Percentiles rank a stretch among this genome's conserved stretches.
phyloP scores from a whole-genome alignment of 208 protist species.

The Crithidia thermophila region DNA sequence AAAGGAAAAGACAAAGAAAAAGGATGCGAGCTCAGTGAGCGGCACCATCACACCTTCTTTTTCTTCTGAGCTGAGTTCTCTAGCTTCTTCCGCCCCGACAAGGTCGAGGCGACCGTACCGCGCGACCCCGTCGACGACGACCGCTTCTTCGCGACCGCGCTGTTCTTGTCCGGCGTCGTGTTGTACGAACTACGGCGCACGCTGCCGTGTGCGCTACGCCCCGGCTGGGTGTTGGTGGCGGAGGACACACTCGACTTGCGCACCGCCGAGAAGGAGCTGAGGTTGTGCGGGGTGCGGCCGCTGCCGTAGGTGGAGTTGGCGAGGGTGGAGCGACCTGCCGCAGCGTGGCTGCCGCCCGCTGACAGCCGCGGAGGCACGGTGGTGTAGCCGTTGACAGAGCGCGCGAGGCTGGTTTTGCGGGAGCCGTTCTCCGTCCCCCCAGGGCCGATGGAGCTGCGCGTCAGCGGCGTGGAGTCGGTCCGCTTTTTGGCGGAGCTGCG shows the following conservation, averaged over 20 bases:
- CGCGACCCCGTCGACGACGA: conserved; percentile 3
- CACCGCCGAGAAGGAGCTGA: conserved; percentile 14
- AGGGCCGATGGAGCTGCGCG: background rate
- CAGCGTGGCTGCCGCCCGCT: background rate
- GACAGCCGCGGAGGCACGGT: conserved; percentile 18
- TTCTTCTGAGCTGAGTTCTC: background rate
- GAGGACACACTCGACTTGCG: conserved; percentile 19
- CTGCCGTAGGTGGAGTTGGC: conserved; percentile 10
- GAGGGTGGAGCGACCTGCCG: conserved; percentile 3
- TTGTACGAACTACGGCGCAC: conserved; percentile 1
- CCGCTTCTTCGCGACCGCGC: conserved; percentile 6
- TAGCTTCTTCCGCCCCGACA: background rate
- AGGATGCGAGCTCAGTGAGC: too few species aligned
- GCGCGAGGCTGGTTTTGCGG: background rate
- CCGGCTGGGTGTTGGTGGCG: conserved; percentile 1
- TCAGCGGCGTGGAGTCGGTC: background rate
- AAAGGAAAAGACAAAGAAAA: background rate
- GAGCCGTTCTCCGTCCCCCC: background rate
- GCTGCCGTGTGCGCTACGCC: conserved; percentile 4
- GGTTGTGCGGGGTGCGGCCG: conserved; percentile 3
- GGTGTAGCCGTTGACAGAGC: conserved; percentile 7
- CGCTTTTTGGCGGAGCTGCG: conserved; percentile 9
- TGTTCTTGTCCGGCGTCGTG: background rate
- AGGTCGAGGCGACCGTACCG: background rate
- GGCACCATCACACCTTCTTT: too few species aligned